A percentile compares a stretch with the other conserved stretches of the same genome.
Conservation (phyloP, 2,329 filamentous ascomycete species). For the Aspergillus sp. region DNA sequence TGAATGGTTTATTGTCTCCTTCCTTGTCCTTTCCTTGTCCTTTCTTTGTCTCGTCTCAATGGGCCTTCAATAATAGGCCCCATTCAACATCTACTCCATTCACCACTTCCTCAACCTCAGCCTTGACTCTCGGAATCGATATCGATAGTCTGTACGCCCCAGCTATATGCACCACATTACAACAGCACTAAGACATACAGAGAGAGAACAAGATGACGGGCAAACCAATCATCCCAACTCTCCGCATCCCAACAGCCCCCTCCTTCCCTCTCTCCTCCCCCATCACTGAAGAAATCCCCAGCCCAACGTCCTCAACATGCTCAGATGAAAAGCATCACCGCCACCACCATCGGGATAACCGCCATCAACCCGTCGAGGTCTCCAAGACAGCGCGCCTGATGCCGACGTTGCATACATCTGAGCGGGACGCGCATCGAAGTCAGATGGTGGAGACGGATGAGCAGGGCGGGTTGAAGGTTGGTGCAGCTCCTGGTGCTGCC, state of each 20-base stretch:
- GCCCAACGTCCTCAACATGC: constrained; percentile 25
- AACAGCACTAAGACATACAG: neutral
- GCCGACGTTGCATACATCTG: constrained; percentile 5
- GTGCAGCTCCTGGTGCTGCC: neutral
- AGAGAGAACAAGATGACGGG: constrained; percentile 12
- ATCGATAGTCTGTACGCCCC: no score
- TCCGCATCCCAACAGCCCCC: constrained; percentile 23
- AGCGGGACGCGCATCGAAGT: neutral
- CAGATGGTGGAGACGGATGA: neutral
- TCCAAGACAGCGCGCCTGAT: constrained; percentile 19
- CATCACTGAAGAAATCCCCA: constrained; percentile 36
- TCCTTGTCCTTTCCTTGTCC: no score
- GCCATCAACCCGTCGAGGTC: constrained; percentile 21
- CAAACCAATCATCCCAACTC: constrained; percentile 8
- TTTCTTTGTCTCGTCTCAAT: no score
- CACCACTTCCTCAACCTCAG: no score
- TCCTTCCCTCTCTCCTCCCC: constrained; percentile 39
- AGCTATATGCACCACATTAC: no score
- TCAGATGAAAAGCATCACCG: neutral
- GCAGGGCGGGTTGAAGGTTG: neutral
- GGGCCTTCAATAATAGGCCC: no score
- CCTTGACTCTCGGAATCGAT: no score
- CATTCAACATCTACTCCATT: no score
- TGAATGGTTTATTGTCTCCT: no score
- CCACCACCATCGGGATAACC: constrained; percentile 5